These are phyloP conservation scores for Pseudonitzschia multiseries DNA, from an alignment of 108 stramenopile genomes.

Conservation along the genomic window DNA sequence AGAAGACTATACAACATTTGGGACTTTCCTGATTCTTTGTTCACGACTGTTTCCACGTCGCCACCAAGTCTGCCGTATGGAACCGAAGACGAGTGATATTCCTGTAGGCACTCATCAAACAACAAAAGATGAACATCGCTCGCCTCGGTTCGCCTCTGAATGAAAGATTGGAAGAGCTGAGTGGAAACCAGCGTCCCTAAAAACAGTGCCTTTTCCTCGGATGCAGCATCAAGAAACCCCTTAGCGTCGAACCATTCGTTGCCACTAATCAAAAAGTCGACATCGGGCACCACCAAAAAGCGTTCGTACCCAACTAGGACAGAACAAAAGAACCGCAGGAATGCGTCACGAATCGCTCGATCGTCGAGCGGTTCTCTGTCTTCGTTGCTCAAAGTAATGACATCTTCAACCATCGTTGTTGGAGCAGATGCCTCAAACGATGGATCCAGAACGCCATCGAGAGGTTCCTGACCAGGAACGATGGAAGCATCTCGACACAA, in stretches of 20 bases:
- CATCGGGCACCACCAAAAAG: slow-evolving; percentile 83
- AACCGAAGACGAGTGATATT: slow-evolving; percentile 72
- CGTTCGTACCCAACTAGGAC: slow-evolving; percentile 82
- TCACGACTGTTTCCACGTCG: slow-evolving; percentile 45
- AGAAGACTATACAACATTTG: slow-evolving; percentile 64
- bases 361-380: slow-evolving; percentile 71
- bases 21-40: slow-evolving; percentile 30
- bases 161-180: slow-evolving; percentile 85
- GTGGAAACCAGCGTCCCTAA: slow-evolving; percentile 62
- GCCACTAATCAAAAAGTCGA: slow-evolving; percentile 77
- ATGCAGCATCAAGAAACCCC: slow-evolving; percentile 64
- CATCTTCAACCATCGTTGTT: slow-evolving; percentile 40
- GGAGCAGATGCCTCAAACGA: slow-evolving; percentile 41
- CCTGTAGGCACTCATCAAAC: slow-evolving; percentile 82
- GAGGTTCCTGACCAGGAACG: slow-evolving; percentile 79
- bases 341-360: slow-evolving; percentile 79
- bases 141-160: slow-evolving; percentile 84
- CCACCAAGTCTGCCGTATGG: slow-evolving; percentile 77
- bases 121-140: slow-evolving; percentile 84
- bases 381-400: slow-evolving; percentile 16
- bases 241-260: slow-evolving; percentile 89
- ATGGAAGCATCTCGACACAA: slow-evolving; percentile 79
- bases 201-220: slow-evolving; percentile 56
- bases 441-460: slow-evolving; percentile 68
- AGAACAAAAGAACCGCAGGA: slow-evolving; percentile 80